These are phyloP conservation scores for Lactuca saligna DNA, from an alignment of 129 eudicot species.

Conservation along the genomic window DNA sequence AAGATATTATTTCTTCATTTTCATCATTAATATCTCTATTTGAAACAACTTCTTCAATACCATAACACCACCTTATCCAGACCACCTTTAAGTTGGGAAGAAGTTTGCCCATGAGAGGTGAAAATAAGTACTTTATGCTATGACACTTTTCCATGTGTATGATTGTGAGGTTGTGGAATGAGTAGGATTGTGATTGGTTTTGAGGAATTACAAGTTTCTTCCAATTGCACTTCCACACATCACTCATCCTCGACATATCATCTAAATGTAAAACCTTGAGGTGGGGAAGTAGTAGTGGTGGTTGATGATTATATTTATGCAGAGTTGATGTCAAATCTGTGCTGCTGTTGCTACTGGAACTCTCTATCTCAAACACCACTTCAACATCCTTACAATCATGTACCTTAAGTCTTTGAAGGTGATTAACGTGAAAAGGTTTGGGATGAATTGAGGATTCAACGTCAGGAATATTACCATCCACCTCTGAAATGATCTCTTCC, in stretches of 20 bases:
- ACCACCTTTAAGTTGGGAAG: not conserved
- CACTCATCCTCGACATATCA: not conserved
- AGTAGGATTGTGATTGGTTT: not conserved
- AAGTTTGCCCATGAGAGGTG: slow-evolving; percentile 6
- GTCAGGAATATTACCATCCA: no score
- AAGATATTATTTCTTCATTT: not conserved
- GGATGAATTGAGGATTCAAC: not conserved
- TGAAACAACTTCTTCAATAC: slow-evolving; percentile 10
- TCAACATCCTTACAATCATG: not conserved
- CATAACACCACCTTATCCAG: not conserved
- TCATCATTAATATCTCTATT: not conserved
- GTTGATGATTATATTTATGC: not conserved
- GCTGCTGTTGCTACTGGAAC: no score
- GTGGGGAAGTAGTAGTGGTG: not conserved
- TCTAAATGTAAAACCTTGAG: not conserved
- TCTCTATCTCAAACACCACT: no score
- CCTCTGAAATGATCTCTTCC: not conserved
- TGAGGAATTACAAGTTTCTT: not conserved
- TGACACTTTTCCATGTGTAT: accelerated
- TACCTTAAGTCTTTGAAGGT: not conserved
- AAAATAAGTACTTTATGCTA: slow-evolving; percentile 5
- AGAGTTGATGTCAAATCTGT: not conserved
- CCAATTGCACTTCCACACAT: slow-evolving; percentile 17
- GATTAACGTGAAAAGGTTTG: not conserved
- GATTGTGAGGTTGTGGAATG: slow-evolving; percentile 5